Evolutionary conservation across 768 basidiomycete species (phyloP).

Genomic region (Rossbeevera mucosa): DNA sequence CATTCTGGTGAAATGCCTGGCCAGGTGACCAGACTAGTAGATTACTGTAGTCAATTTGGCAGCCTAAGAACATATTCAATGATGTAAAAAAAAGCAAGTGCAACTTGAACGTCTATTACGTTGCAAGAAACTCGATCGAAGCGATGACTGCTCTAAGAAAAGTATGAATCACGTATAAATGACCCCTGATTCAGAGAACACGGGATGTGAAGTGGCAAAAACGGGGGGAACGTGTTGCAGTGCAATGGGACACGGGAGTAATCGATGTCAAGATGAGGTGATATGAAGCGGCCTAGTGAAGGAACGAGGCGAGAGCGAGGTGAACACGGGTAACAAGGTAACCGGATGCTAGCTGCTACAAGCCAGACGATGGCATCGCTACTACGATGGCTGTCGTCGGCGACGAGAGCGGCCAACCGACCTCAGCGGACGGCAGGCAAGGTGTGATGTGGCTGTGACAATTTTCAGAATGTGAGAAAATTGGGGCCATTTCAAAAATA

Average conservation of each 20-base stretch:
- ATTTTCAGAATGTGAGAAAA: slow-evolving; percentile 27
- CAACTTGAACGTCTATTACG: too few relatives aligned
- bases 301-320: slow-evolving; percentile 16
- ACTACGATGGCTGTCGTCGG: background rate
- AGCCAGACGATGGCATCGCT: background rate
- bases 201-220: slow-evolving; percentile 1
- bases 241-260: background rate
- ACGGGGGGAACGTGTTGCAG: slow-evolving; percentile 10
- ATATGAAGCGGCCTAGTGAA: slow-evolving; percentile 7
- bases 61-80: background rate
- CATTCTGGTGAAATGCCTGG: background rate
- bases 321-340: slow-evolving; percentile 2
- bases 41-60: too few relatives aligned
- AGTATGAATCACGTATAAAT: background rate
- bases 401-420: background rate
- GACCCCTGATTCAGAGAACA: background rate
- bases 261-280: slow-evolving; percentile 6
- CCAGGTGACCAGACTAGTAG: too few relatives aligned
- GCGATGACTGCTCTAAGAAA: background rate
- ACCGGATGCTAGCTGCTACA: background rate
- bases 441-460: slow-evolving; percentile 26
- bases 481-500: slow-evolving; percentile 24
- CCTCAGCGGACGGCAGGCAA: background rate
- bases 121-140: background rate
- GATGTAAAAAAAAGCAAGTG: slow-evolving; percentile 8